phyloP scores from a whole-genome alignment of 768 basidiomycete species.

The Hortiboletus campestris region DNA sequence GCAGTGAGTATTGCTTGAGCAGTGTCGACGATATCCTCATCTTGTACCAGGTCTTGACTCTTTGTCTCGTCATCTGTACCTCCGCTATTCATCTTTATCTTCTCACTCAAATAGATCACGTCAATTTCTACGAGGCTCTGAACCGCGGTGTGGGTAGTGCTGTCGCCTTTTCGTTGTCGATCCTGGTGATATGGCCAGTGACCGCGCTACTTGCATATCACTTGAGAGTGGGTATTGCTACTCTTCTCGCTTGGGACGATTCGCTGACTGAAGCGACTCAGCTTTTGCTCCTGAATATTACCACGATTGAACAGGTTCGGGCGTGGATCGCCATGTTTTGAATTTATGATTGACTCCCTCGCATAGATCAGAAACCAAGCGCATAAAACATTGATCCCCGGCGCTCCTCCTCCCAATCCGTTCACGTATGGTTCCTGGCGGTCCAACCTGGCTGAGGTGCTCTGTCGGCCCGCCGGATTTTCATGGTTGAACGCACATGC shows the following conservation, averaged over 20 bases:
- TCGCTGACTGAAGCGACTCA: constrained; percentile 28
- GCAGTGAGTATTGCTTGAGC: constrained; percentile 49
- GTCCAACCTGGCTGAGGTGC: constrained; percentile 68
- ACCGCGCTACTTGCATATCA: constrained; percentile 80
- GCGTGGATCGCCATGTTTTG: constrained; percentile 11
- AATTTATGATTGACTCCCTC: constrained; percentile 6
- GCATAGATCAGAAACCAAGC: constrained; percentile 81
- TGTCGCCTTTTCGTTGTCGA: constrained; percentile 70
- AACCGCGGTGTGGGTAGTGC: constrained; percentile 69
- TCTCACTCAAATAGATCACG: constrained; percentile 50
- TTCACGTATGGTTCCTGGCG: constrained; percentile 81
- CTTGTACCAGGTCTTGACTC: constrained; percentile 57
- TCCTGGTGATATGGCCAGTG: constrained; percentile 81
- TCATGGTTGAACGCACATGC: constrained; percentile 73
- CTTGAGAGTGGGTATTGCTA: constrained; percentile 60
- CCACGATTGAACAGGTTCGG: constrained; percentile 93
- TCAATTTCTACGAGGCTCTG: constrained; percentile 49
- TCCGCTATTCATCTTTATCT: constrained; percentile 79
- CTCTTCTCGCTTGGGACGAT: background rate
- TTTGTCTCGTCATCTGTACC: constrained; percentile 76
- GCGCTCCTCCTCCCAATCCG: constrained; percentile 73
- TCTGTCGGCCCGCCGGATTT: constrained; percentile 78
- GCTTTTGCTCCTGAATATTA: constrained; percentile 83
- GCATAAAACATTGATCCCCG: constrained; percentile 65
- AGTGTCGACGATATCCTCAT: constrained; percentile 3